Conservation (phyloP, 352 stramenopile species). For the Pythium guiyangense region DNA sequence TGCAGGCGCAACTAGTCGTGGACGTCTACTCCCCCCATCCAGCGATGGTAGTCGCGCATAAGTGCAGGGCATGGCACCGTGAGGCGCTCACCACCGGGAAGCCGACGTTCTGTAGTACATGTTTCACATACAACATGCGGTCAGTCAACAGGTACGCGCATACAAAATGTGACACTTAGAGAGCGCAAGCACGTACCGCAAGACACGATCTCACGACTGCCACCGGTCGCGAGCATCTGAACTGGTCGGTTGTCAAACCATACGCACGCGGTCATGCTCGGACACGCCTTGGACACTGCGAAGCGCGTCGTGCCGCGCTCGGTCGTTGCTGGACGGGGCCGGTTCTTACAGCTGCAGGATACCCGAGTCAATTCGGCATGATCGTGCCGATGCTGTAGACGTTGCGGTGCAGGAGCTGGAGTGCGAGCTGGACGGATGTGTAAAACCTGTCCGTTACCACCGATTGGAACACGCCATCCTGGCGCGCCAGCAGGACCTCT, state of each 20-base stretch:
- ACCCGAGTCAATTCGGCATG: neutral
- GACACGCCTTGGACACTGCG: too few species aligned
- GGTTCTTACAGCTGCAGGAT: neutral
- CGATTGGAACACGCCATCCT: neutral
- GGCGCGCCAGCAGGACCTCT: neutral
- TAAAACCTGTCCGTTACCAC: neutral
- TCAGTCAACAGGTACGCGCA: neutral
- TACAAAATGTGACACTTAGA: neutral
- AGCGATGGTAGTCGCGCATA: neutral
- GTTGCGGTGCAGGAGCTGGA: neutral
- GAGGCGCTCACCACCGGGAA: neutral
- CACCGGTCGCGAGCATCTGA: neutral
- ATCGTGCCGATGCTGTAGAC: neutral
- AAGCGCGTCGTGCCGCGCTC: too few species aligned
- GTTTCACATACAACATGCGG: neutral
- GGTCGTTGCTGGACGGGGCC: neutral
- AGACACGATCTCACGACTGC: neutral
- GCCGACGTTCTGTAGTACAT: neutral
- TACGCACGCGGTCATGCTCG: too few species aligned
- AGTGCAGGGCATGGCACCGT: neutral
- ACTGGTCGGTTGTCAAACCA: neutral
- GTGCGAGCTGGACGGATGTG: neutral
- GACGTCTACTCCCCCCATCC: neutral
- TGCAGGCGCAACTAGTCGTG: neutral
- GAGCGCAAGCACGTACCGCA: neutral